A percentile compares a stretch with the other conserved stretches of the same genome.
These are phyloP conservation scores for Pelargonium citronellum DNA, from an alignment of 441 rosid species.

Conservation along the genomic window DNA sequence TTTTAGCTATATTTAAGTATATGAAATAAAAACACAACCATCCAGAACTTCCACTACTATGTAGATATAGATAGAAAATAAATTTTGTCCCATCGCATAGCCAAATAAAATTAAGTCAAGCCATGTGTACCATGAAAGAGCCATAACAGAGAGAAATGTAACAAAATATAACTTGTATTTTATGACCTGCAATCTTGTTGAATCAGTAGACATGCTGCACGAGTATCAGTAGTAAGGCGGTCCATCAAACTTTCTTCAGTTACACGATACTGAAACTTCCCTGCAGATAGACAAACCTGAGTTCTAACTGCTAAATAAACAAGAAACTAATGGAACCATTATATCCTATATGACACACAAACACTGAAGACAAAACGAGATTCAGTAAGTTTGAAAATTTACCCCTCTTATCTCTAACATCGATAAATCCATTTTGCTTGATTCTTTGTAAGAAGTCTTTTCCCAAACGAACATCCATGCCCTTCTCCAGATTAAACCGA, in stretches of 20 bases:
- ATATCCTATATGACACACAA: background rate
- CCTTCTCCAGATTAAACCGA: conserved; percentile 58
- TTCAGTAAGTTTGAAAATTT: conserved; percentile 6
- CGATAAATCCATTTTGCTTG: conserved; percentile 54
- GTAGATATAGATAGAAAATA: no score
- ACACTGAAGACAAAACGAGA: background rate
- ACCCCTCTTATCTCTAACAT: conserved; percentile 63
- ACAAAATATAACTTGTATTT: background rate
- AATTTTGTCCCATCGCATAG: no score
- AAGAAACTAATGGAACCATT: background rate
- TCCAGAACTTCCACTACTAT: no score
- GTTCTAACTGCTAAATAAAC: conserved; percentile 12
- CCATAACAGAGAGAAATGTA: no score
- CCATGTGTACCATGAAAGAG: no score
- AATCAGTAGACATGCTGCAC: conserved; percentile 48
- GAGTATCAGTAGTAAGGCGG: conserved; percentile 52
- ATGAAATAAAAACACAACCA: no score
- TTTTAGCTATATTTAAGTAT: no score
- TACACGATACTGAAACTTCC: conserved; percentile 57
- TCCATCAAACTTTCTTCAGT: conserved; percentile 67
- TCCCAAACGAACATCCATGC: conserved; percentile 72
- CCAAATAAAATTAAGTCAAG: no score
- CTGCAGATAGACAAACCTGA: conserved; percentile 31
- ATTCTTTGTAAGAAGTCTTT: conserved; percentile 53
- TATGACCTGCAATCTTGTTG: conserved; percentile 57